Evolutionary conservation across 23 red algal genomes (phyloP).

Genomic region (Gracilaria domingensis): DNA sequence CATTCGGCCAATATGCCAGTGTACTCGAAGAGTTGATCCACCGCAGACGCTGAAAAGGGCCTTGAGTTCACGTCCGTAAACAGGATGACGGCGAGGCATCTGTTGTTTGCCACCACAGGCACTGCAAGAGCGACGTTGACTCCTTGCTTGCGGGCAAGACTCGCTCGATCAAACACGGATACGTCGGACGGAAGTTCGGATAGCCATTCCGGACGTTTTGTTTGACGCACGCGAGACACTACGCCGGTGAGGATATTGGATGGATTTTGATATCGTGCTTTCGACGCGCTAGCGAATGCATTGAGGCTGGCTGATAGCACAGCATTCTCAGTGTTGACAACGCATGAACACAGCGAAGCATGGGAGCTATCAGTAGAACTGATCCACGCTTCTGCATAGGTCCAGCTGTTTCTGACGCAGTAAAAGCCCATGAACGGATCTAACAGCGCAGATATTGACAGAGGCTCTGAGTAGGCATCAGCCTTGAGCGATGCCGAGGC

Average conservation of each 20-base stretch:
- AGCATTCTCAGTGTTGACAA: constrained; percentile 46
- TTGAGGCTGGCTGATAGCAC: constrained; percentile 4
- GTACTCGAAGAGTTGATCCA: constrained; percentile 27
- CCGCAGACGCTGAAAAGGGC: constrained; percentile 14
- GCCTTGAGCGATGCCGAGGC: background rate
- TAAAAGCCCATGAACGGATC: constrained; percentile 58
- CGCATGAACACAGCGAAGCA: constrained; percentile 23
- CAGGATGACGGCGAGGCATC: constrained; percentile 42
- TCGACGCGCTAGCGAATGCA: constrained; percentile 45
- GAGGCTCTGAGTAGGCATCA: background rate
- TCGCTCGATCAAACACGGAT: constrained; percentile 50
- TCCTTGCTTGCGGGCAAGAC: constrained; percentile 4
- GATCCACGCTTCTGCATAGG: constrained; percentile 55
- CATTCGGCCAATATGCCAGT: constrained; percentile 3
- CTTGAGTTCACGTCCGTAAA: constrained; percentile 28
- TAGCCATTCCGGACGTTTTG: constrained; percentile 74
- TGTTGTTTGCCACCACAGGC: constrained; percentile 15
- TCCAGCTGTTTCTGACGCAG: constrained; percentile 44
- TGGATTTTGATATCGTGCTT: background rate
- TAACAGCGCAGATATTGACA: constrained; percentile 18
- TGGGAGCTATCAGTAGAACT: constrained; percentile 13
- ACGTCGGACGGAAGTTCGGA: constrained; percentile 1
- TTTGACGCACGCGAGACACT: constrained; percentile 20
- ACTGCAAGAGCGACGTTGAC: constrained; percentile 18
- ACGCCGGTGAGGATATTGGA: constrained; percentile 25